Evolutionary conservation across 306 rosid species (phyloP).

Genomic region (Trifolium repens): DNA sequence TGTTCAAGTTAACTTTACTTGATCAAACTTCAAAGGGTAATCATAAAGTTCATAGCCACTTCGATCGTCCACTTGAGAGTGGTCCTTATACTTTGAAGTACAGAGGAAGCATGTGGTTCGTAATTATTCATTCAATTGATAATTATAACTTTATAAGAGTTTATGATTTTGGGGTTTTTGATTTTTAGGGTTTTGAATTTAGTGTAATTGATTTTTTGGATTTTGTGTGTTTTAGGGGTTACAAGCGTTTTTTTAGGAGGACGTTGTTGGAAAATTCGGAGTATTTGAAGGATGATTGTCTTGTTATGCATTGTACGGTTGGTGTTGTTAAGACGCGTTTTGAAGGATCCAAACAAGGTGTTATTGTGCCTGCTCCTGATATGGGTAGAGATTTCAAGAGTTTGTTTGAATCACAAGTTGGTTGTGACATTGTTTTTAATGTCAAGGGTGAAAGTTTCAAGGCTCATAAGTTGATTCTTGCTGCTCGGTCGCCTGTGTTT

Average conservation of each 20-base stretch:
- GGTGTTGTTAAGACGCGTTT: slow-evolving; percentile 90
- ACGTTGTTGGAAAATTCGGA: slow-evolving; percentile 71
- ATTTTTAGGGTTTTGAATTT: slow-evolving; percentile 32
- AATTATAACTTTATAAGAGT: not conserved
- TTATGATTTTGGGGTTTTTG: slow-evolving; percentile 21
- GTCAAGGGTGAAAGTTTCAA: slow-evolving; percentile 72
- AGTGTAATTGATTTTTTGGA: not conserved
- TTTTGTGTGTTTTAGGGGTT: slow-evolving; percentile 68
- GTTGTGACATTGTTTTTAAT: slow-evolving; percentile 77
- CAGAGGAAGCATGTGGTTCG: slow-evolving; percentile 94
- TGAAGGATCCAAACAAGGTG: slow-evolving; percentile 63
- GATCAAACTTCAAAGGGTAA: slow-evolving; percentile 81
- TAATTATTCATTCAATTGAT: not conserved
- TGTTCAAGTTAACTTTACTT: slow-evolving; percentile 74
- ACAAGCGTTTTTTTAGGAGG: slow-evolving; percentile 86
- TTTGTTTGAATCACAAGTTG: slow-evolving; percentile 73
- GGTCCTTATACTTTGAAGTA: slow-evolving; percentile 92
- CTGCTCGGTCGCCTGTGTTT: slow-evolving; percentile 85
- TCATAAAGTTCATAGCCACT: slow-evolving; percentile 87
- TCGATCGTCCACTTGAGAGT: slow-evolving; percentile 89
- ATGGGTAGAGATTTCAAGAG: slow-evolving; percentile 76
- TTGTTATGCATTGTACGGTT: slow-evolving; percentile 86
- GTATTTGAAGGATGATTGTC: slow-evolving; percentile 87
- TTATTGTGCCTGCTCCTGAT: slow-evolving; percentile 61
- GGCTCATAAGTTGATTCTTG: slow-evolving; percentile 90